Evolutionary conservation across 768 basidiomycete species (phyloP), one percentile per base, ranked within the genome.

Genomic region (Lactifluus hygrophoroides): DNA sequence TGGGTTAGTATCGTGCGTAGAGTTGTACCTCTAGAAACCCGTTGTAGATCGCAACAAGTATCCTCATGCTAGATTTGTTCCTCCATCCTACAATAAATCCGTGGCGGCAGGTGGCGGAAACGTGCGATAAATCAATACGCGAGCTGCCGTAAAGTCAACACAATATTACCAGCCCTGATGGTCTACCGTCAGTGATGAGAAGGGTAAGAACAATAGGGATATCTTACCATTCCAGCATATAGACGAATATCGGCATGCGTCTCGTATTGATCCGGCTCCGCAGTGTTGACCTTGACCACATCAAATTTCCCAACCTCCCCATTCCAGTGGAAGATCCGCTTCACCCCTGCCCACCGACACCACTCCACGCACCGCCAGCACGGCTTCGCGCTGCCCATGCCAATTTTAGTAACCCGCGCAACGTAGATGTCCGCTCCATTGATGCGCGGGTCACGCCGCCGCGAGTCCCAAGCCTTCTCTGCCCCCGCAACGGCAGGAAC

Each of bases 391-490:
- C 69, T 70, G n/a, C 78, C 79, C 67, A 76, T 67, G n/a, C 78
- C 80, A 23, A 69, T 69, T 66, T 77, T 79, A 17, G 74, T 78
- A 53, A 77, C 69, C 14, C 80, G 74, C 17, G 74, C 78, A 38
- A 83, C 80, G 51, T 81, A 82, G 25, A 82, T 66, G 65, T 82
- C 80, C 35, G 79, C 76, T 2, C 81, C 80, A 51, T 78, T 79
- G 43, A 77, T 71, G 53, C 70, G 72, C 6, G 76, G 63, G 57
- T 75, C 74, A 13, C 75, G 69, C 40, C 75, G 66, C 14, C 75
- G 69, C 25, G 67, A 66, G 55, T 69, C 66, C 73, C 73, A 71
- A 7, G 66, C 63, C 56, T 66, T 70, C 45, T 61, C 66, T 16
- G 55, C 61, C 34, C 64, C 65, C 28, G 56, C 55, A 17, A 51